phyloP scores from a whole-genome alignment of 192 early-diverging fungal species.

The Coemansia erecta region DNA sequence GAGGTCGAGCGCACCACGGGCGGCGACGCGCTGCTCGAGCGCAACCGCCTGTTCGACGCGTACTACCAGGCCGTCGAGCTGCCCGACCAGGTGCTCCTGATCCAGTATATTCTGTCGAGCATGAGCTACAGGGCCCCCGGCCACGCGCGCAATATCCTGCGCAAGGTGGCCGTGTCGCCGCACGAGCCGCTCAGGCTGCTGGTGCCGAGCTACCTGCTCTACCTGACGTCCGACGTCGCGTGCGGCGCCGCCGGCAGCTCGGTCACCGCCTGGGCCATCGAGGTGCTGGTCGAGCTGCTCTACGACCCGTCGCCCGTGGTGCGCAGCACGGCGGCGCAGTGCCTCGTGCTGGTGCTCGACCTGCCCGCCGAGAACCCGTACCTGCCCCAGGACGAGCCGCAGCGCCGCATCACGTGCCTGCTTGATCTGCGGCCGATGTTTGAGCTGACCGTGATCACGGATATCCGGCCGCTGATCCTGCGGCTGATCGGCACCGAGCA shows the following conservation, averaged over 20 bases:
- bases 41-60: conserved; percentile 46
- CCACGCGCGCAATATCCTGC: conserved; percentile 47
- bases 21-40: conserved; percentile 44
- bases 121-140: conserved; percentile 41
- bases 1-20: conserved; percentile 44
- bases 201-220: conserved; percentile 43
- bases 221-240: conserved; percentile 33
- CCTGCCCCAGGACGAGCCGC: conserved; percentile 21
- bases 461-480: conserved; percentile 44
- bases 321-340: conserved; percentile 42
- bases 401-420: conserved; percentile 21
- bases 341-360: conserved; percentile 40
- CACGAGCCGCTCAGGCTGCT: conserved; percentile 42
- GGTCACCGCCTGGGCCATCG: conserved; percentile 47
- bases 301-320: conserved; percentile 41
- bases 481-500: conserved; percentile 34
- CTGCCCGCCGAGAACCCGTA: conserved; percentile 46
- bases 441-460: conserved; percentile 44
- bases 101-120: conserved; percentile 49
- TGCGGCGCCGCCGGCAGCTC: conserved; percentile 34
- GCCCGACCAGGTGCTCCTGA: conserved; percentile 44
- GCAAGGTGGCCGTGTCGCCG: conserved; percentile 46
- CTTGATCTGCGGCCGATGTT: conserved; percentile 45
- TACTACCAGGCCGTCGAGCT: conserved; percentile 54
- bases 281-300: conserved; percentile 31